Evolutionary conservation across 495 filamentous ascomycete genomes (phyloP).

Genomic region (Cenococcum geophilum): DNA sequence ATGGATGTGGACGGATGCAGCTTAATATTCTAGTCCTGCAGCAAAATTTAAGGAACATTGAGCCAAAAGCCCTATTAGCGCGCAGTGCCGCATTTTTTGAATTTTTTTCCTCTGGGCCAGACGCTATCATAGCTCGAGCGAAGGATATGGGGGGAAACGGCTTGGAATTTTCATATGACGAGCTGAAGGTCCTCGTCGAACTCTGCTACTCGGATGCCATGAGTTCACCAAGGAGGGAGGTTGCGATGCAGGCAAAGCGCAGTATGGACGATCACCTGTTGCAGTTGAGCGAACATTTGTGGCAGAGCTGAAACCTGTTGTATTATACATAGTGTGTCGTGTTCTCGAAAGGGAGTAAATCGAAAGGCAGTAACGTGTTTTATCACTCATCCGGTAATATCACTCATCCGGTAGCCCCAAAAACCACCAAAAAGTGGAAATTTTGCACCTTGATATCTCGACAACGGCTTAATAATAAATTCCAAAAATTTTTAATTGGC

Average conservation of each 20-base stretch:
- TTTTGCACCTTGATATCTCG: too few species aligned
- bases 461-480: too few species aligned
- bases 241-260: conserved; percentile 64
- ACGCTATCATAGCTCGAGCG: conserved; percentile 45
- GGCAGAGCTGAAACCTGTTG: conserved; percentile 35
- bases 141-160: conserved; percentile 31
- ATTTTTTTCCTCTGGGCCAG: conserved; percentile 71
- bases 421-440: too few species aligned
- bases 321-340: too few species aligned
- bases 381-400: too few species aligned
- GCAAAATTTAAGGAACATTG: conserved; percentile 91
- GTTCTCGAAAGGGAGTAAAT: too few species aligned
- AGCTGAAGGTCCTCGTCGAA: conserved; percentile 76
- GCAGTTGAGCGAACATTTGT: conserved; percentile 73
- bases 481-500: too few species aligned
- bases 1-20: conserved; percentile 74
- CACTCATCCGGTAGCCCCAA: too few species aligned
- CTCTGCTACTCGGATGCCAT: conserved; percentile 79
- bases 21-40: conserved; percentile 90
- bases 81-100: conserved; percentile 71
- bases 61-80: conserved; percentile 50
- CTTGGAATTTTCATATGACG: conserved; percentile 65
- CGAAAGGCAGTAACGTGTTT: too few species aligned
- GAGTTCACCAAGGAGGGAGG: conserved; percentile 63
- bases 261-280: conserved; percentile 68